Conservation (phyloP, 495 filamentous ascomycete species). For the Collariella sp. region DNA sequence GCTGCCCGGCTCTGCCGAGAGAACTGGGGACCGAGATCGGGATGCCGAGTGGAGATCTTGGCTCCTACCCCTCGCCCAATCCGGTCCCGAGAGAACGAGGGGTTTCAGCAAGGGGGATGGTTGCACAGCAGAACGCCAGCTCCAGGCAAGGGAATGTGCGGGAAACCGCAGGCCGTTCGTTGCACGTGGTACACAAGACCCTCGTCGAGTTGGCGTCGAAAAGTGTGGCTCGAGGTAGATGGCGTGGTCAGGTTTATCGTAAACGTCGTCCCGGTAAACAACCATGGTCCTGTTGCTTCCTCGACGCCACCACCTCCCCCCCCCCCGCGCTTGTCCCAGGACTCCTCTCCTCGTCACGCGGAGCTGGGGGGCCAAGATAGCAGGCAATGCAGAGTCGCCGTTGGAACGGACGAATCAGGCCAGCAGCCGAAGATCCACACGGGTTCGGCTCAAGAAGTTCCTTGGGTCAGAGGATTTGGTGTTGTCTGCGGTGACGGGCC, state of each 20-base stretch:
- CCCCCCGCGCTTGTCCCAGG: background rate
- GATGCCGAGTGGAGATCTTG: conserved; percentile 22
- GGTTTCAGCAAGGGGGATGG: conserved; percentile 2
- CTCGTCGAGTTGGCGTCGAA: conserved; percentile 7
- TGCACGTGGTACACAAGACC: conserved; percentile 25
- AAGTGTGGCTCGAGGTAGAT: background rate
- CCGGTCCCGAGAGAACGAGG: conserved; percentile 14
- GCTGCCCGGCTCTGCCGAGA: conserved; percentile 19
- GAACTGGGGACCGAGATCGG: conserved; percentile 23
- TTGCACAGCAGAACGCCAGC: conserved; percentile 22
- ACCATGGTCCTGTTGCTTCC: background rate
- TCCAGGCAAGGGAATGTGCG: conserved; percentile 14
- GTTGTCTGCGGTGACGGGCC: background rate
- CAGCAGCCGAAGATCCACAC: conserved; percentile 19
- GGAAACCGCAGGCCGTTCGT: conserved; percentile 19
- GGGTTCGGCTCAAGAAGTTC: conserved; percentile 6
- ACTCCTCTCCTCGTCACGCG: conserved; percentile 9
- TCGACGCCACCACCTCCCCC: background rate
- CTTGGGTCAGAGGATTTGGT: conserved; percentile 1
- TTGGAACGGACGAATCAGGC: conserved; percentile 26
- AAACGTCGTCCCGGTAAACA: background rate
- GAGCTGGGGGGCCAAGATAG: conserved; percentile 13
- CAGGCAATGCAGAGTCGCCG: conserved; percentile 7
- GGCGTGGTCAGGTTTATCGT: background rate
- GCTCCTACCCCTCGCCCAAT: conserved; percentile 21